Percentiles rank a stretch among this genome's conserved stretches.
Evolutionary conservation across 345 rosid species (phyloP).

Genomic region (Erysimum cheiranthoides): DNA sequence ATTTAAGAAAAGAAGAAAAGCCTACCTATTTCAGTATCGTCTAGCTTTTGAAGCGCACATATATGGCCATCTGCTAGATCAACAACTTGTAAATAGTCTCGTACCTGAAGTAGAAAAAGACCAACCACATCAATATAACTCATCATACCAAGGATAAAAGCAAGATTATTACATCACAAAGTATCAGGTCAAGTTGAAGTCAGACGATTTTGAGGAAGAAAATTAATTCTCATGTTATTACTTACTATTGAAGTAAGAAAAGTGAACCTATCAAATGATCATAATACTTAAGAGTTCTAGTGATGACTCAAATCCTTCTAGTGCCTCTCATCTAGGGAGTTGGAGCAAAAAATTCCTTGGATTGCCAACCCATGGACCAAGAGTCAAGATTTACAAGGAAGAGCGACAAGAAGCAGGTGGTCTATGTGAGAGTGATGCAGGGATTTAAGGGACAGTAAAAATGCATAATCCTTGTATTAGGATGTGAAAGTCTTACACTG

Average conservation of each 20-base stretch:
- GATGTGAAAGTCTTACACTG: conserved; percentile 64
- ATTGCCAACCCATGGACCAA: conserved; percentile 13
- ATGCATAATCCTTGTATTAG: background rate
- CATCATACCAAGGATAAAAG: no score
- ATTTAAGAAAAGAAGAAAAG: background rate
- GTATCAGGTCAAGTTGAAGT: no score
- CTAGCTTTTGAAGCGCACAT: conserved; percentile 79
- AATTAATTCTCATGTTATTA: no score
- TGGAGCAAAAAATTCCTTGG: conserved; percentile 32
- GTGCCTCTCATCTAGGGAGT: conserved; percentile 17
- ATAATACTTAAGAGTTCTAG: background rate
- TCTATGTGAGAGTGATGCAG: conserved; percentile 6
- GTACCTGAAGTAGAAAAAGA: no score
- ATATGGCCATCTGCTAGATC: conserved; percentile 97
- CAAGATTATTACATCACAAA: no score
- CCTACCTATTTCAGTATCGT: conserved; percentile 69
- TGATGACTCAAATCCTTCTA: conserved; percentile 12
- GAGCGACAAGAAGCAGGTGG: background rate
- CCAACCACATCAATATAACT: no score
- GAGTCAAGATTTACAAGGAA: conserved; percentile 12
- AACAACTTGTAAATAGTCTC: conserved; percentile 89
- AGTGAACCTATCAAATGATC: no score
- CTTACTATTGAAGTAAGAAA: no score
- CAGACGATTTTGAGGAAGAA: no score
- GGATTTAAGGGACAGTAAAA: background rate